phyloP scores from a whole-genome alignment of 106 monocot species.

The Ottelia alismoides region DNA sequence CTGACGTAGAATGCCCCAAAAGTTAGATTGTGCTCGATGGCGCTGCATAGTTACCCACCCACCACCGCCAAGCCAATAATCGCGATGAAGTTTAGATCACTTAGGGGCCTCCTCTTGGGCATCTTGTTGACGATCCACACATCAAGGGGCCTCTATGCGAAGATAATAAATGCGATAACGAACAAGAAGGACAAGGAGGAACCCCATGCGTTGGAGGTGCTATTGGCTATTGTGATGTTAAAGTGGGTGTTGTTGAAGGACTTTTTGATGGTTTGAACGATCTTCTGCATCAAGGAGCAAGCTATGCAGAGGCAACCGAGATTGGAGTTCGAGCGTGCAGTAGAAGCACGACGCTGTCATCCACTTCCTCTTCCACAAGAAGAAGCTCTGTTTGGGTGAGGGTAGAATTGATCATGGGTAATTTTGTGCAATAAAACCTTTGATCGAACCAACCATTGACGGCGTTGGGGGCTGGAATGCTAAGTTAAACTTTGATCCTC shows the following conservation, averaged over 20 bases:
- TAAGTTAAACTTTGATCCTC: too few species aligned
- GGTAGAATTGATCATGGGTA: too few species aligned
- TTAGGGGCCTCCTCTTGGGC: neutral
- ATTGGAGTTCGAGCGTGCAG: constrained; percentile 7
- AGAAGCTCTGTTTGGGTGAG: too few species aligned
- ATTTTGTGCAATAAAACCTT: too few species aligned
- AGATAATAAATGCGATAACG: neutral
- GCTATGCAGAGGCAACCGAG: constrained; percentile 4
- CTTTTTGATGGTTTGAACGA: neutral
- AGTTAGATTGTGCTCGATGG: constrained; percentile 1
- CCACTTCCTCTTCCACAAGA: too few species aligned
- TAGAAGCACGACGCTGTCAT: too few species aligned
- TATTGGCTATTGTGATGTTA: neutral
- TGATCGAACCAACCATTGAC: too few species aligned
- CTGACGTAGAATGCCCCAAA: neutral
- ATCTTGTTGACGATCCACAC: constrained; percentile 3
- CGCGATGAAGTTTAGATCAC: neutral
- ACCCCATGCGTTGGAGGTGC: neutral
- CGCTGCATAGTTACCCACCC: neutral
- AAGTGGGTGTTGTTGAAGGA: neutral
- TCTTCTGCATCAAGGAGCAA: neutral
- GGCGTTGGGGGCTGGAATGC: too few species aligned
- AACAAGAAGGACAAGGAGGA: neutral
- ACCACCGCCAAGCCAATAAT: neutral
- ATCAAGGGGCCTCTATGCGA: constrained; percentile 1